phyloP scores from a whole-genome alignment of 768 basidiomycete genomes.

The Coprinellus micaceus region DNA sequence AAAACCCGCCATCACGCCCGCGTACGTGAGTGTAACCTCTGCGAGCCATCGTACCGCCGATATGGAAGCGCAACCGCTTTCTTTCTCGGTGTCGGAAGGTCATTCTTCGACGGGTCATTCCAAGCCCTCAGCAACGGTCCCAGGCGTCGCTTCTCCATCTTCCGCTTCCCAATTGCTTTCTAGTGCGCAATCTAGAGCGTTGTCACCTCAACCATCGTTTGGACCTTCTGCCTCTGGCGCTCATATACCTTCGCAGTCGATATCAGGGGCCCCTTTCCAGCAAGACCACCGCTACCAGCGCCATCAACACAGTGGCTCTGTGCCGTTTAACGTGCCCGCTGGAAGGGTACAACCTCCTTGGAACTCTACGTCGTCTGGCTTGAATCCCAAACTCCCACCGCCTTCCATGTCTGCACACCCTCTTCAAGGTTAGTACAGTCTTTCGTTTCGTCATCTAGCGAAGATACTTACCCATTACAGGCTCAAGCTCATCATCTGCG shows the following conservation, averaged over 20 bases:
- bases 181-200: neutral
- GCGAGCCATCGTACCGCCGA: constrained; percentile 27
- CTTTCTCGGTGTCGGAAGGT: constrained; percentile 34
- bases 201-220: constrained; percentile 9
- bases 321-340: neutral
- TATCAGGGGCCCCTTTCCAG: neutral
- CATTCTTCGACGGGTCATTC: constrained; percentile 18
- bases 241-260: constrained; percentile 1
- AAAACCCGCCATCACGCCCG: constrained; percentile 16
- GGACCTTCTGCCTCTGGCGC: too few relatives aligned
- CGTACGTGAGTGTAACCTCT: constrained; percentile 16
- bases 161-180: neutral
- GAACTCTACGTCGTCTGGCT: neutral
- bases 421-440: neutral
- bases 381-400: neutral
- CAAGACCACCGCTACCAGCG: neutral
- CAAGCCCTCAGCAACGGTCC: constrained; percentile 17
- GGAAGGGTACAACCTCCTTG: neutral
- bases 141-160: neutral
- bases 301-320: neutral
- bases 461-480: too few relatives aligned
- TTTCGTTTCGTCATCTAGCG: neutral
- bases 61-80: constrained; percentile 28
- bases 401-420: neutral
- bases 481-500: neutral